Conservation (phyloP, 2,329 filamentous ascomycete species). For the Diaporthe destruens region DNA sequence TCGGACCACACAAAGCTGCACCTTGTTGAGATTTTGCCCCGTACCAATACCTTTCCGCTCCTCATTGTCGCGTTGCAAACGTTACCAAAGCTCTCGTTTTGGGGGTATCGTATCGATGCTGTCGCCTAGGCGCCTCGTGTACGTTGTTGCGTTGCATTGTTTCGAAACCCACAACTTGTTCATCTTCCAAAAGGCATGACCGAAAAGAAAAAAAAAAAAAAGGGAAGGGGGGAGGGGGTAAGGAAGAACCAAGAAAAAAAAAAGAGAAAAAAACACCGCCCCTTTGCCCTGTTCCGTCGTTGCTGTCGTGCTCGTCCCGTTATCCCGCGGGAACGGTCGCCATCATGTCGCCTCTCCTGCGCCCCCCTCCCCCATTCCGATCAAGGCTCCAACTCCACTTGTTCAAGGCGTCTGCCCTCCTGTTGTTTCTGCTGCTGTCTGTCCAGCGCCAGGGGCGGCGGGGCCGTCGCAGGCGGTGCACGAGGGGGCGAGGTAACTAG, state of each 20-base stretch:
- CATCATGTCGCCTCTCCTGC: too few relatives aligned
- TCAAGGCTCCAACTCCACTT: too few relatives aligned
- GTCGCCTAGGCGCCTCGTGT: conserved; percentile 26
- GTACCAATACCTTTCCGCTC: neutral
- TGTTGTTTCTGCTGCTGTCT: too few relatives aligned
- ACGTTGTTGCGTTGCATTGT: conserved; percentile 8
- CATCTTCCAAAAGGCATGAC: neutral
- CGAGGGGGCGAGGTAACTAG: neutral
- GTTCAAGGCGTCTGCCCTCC: neutral
- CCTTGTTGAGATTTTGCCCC: neutral
- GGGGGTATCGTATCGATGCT: conserved; percentile 28
- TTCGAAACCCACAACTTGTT: neutral
- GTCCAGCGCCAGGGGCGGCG: too few relatives aligned
- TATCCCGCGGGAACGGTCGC: too few relatives aligned
- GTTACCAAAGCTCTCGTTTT: neutral
- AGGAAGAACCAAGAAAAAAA: too few relatives aligned
- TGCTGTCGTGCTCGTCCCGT: neutral
- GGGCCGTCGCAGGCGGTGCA: too few relatives aligned
- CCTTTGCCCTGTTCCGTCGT: neutral
- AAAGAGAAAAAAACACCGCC: neutral
- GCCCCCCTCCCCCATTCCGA: too few relatives aligned
- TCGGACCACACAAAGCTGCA: neutral
- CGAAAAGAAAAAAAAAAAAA: too few relatives aligned
- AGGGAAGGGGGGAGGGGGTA: too few relatives aligned
- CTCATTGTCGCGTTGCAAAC: neutral